Evolutionary conservation across 768 basidiomycete genomes (phyloP).

Genomic region (Mrakia gelida): DNA sequence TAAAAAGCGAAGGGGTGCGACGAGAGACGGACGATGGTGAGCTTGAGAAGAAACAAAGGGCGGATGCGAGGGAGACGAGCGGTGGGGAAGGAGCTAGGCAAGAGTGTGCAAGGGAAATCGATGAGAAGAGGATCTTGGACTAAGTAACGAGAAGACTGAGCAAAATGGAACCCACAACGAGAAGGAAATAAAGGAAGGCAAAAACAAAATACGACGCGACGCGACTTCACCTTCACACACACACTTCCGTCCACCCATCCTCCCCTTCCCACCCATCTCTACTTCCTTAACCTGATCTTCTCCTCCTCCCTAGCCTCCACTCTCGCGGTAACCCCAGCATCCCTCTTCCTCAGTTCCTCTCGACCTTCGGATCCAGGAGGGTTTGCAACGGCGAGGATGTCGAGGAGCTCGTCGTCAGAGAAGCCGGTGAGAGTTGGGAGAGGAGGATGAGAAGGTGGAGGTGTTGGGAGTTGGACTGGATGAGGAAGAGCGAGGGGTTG

Average conservation of each 20-base stretch:
- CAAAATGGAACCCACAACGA: too few relatives aligned
- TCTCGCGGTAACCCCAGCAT: background rate
- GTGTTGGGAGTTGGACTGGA: background rate
- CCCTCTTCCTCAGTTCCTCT: background rate
- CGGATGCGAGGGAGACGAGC: too few relatives aligned
- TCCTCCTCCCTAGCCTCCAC: background rate
- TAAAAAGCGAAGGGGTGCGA: too few relatives aligned
- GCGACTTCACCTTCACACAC: background rate
- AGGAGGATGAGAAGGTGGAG: background rate
- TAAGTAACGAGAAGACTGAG: too few relatives aligned
- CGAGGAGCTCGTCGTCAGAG: background rate
- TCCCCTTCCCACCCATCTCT: background rate
- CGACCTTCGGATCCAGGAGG: background rate
- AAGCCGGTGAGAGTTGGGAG: background rate
- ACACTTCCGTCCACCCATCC: background rate
- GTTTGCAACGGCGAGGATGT: background rate
- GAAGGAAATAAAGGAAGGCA: too few relatives aligned
- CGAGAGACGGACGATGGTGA: too few relatives aligned
- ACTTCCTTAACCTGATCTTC: background rate
- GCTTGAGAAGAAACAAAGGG: too few relatives aligned
- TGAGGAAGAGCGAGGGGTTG: background rate
- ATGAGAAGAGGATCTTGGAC: too few relatives aligned
- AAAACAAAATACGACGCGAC: too few relatives aligned
- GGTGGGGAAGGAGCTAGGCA: too few relatives aligned
- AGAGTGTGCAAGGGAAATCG: too few relatives aligned